Base-by-base conservation (phyloP, 2,329 filamentous ascomycete species). In the Dryadomyces quercus-mongolicae region DNA sequence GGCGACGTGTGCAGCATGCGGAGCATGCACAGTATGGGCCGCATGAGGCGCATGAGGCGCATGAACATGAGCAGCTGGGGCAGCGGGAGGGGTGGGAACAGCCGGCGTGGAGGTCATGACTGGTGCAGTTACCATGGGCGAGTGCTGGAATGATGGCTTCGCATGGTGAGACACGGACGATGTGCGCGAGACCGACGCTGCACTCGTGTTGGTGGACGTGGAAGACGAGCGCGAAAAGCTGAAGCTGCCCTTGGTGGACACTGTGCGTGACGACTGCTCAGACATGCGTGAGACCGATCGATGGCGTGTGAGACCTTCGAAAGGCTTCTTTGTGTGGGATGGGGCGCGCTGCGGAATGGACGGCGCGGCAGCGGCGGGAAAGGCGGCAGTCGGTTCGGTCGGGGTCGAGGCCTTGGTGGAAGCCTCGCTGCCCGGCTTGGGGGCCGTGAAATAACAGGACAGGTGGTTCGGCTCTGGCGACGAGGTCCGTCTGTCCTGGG, bases 281-380 rank as follows among this genome's bases (percentile, higher is more conserved):
- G 81, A 82, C 60, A 78, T 69, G 48, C 78, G 75, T 50, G 81
- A 79, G 10, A 60, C 55, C 0, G 67, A 69, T 5, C 63, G 61
- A 51, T 63, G 68, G 53, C 61, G 68, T 55, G 58, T 83, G 77
- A 95, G 68, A 57, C 82, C 81, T 60, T 93, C 87, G 64, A 88
- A 85, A 0, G 76, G 76, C 66, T 88, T 85, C 74, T 95, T 96
- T 62, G 88, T 95, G 71, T 96, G 92, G 10, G 88, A 92, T 3
- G 86, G 79, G 2, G 90, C 84, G 55, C 92, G 82, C 65, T 81
- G 77, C 5, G 92, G 92, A 56, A 96, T 83, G 16, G 73, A 71
- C 1, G 88, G 88, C 2, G 81, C 75, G 42, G 72, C 67, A 12
- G 57, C 45, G 2, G 57, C 54, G 0, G 71, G 69, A 25, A 49